phyloP scores from a whole-genome alignment of 108 stramenopile genomes.

The Hondaea fermentalgiana region DNA sequence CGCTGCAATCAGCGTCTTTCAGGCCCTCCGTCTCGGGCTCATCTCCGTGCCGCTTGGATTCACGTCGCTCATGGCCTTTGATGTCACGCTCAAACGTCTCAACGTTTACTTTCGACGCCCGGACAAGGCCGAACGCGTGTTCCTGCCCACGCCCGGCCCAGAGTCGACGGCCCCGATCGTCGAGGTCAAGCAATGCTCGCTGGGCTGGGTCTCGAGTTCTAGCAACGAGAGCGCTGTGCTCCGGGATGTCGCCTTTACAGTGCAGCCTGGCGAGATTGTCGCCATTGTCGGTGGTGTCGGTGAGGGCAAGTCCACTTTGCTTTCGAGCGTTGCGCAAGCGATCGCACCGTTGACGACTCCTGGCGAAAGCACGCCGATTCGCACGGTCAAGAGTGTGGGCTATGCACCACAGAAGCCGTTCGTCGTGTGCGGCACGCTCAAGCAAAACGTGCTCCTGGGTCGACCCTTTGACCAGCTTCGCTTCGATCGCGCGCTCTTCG shows the following conservation, averaged over 20 bases:
- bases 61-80: neutral
- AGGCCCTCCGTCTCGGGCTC: neutral
- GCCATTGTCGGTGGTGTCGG: neutral
- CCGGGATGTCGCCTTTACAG: neutral
- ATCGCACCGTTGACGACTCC: neutral
- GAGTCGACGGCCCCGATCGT: neutral
- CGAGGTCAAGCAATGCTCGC: neutral
- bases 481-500: neutral
- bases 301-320: neutral
- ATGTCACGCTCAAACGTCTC: neutral
- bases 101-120: neutral
- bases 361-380: too few species aligned
- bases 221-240: neutral
- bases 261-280: neutral
- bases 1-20: neutral
- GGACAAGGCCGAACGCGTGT: neutral
- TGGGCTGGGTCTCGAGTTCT: neutral
- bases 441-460: constrained; percentile 21
- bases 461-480: neutral
- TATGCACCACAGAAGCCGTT: too few species aligned
- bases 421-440: neutral
- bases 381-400: too few species aligned
- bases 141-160: neutral
- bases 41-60: neutral
- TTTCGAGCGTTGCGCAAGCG: neutral